Base-by-base conservation (phyloP, 2,329 filamentous ascomycete species). In the Botrytis elliptica region DNA sequence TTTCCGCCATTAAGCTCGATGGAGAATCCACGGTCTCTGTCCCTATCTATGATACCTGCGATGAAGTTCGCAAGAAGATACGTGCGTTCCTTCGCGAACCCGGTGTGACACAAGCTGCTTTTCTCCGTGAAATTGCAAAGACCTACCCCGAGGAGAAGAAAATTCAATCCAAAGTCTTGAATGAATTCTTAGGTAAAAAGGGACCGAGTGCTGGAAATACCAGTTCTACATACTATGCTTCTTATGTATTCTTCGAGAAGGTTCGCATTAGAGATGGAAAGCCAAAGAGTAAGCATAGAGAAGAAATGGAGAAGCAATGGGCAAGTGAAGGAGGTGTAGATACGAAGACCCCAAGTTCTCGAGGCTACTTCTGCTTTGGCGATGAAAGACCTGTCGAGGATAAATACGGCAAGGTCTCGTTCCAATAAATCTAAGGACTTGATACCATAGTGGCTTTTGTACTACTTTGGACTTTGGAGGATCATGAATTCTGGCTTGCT, bases 211-310 rank as follows among this genome's bases (percentile, higher is more conserved):
- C 82, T 3, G 88, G 88, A 7, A 86, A 86, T 71, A 85, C 84
- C 4, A 86, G 82, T 70, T 76, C 77, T 14, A 81, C 86, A 1
- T 90, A 85, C 77, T 89, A 90, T 76, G 85, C 84, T 4, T 83
- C 82, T 0, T 90, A 90, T 77, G 84, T 88, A 33, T 89, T 85
- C 79, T 90, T 90, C 77, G 88, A 90, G 81, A 90, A 90, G 82
- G 75, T 86, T 76, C 81, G 88, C 25, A 80, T 90, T 71, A 83
- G 83, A 77, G 82, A 87, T 70, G 81, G 82, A 0, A 88, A 87
- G 79, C 81, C 84, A 63, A 89, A 89, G 82, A 83, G 80, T 29
- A 84, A 86, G 78, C 84, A 85, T 77, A 81, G 88, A 20, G 68
- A 82, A 75, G 84, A 86, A 73, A 89, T 89, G 86, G 87, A 90